A percentile compares a stretch with the other conserved stretches of the same genome.
phyloP scores from a whole-genome alignment of 768 basidiomycete genomes.

The Agrocybe chaxingu region DNA sequence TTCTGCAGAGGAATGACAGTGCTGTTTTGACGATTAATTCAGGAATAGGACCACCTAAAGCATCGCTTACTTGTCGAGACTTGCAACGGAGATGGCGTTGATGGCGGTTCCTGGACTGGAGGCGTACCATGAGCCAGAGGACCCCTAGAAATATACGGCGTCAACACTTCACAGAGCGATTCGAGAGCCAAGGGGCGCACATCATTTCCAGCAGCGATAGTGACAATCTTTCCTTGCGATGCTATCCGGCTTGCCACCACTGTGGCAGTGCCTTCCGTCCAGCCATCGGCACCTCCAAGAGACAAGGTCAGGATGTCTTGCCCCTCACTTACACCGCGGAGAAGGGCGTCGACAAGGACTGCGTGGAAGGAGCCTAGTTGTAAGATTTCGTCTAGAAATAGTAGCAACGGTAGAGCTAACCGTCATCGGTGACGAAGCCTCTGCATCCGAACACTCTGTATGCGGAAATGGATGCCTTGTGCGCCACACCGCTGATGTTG shows the following conservation, averaged over 20 bases:
- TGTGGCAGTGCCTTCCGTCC: conserved; percentile 50
- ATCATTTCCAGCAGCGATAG: conserved; percentile 58
- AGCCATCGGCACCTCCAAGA: conserved; percentile 57
- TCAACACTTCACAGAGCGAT: background rate
- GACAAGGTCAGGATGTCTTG: conserved; percentile 63
- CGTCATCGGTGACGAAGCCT: conserved; percentile 45
- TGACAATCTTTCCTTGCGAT: conserved; percentile 54
- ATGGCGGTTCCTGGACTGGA: conserved; percentile 49
- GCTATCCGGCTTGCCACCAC: conserved; percentile 61
- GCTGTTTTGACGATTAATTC: conserved; percentile 19
- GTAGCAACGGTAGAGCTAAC: conserved; percentile 26
- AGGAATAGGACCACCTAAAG: too few relatives aligned
- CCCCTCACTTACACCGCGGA: conserved; percentile 46
- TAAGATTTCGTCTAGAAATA: too few relatives aligned
- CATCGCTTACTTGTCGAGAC: conserved; percentile 43
- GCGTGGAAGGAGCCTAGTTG: too few relatives aligned
- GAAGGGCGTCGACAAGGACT: conserved; percentile 44
- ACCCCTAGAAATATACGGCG: conserved; percentile 28
- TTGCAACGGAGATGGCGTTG: conserved; percentile 53
- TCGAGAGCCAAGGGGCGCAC: conserved; percentile 35
- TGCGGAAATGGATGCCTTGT: conserved; percentile 45
- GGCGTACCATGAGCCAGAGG: conserved; percentile 58
- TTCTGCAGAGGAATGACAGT: conserved; percentile 56
- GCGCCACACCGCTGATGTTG: conserved; percentile 69
- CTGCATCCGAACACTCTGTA: conserved; percentile 62